Evolutionary conservation across 2,329 filamentous ascomycete genomes (phyloP), one percentile per base, ranked within the genome.

Genomic region (Onygenales sp.): DNA sequence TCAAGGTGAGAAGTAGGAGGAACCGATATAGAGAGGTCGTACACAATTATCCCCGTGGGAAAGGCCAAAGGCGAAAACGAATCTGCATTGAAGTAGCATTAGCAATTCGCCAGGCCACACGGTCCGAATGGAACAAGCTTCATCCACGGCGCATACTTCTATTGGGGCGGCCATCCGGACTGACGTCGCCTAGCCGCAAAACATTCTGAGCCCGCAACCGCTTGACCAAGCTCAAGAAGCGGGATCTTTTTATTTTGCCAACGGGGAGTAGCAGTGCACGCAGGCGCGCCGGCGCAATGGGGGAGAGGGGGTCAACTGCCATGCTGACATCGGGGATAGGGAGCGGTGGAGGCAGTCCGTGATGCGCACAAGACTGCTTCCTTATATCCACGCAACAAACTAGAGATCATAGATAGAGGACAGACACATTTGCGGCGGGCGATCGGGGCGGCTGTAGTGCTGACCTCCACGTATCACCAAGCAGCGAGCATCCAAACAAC

Each of bases 61-160:
- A 93, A 95, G 11, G 87, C 88, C 63, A 93, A 75, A 42, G 92
- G 92, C 54, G 89, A 95, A 72, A 97, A 96, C 84, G 93, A 91
- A 70, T 89, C 90, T 95, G 68, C 10, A 49, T 40, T 40, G 51
- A 56, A 52, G 58, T 45, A 49, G 47, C 31, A 50, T 58, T 57
- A 63, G 65, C 14, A 50, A 43, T 14, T 40, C 21, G 9, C 34
- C 14, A 36, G 46, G 36, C 11, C 33, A 51, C n/a, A 31, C n/a
- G 21, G 34, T 33, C 6, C 13, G 13, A 43, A 31, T 10, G 9
- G 13, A 9, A 49, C 31, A 44, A 37, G 5, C 10, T 44, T 6
- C 8, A 11, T 27, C 37, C 13, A 11, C 39, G 27, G 48, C 21
- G 39, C 81, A 69, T 84, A 92, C 89, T 95, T 77, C 87, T 84